Evolutionary conservation across 164 flowering plant species (phyloP).

Genomic region (Cinnamomum micranthum): DNA sequence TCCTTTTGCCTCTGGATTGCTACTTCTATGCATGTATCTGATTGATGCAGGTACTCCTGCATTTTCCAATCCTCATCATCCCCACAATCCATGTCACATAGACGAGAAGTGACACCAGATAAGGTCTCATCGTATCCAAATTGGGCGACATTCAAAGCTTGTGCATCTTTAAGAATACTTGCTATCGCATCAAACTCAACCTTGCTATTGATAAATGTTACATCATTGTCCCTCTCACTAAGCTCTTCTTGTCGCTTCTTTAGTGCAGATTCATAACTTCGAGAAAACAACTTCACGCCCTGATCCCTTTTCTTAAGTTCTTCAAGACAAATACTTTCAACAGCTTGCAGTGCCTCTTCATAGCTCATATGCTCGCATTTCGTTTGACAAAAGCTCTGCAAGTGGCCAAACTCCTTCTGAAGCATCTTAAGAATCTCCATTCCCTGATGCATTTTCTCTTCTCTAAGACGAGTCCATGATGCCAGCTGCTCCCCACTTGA

Average conservation of each 20-base stretch:
- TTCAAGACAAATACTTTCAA: constrained; percentile 75
- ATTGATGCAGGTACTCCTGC: constrained; percentile 64
- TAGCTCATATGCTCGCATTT: constrained; percentile 74
- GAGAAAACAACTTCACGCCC: constrained; percentile 27
- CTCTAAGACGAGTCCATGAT: constrained; percentile 58
- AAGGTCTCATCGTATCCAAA: constrained; percentile 67
- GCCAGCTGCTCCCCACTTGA: constrained; percentile 55
- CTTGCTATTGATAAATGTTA: constrained; percentile 37
- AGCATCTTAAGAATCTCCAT: constrained; percentile 69
- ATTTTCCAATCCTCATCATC: constrained; percentile 76
- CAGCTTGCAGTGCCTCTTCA: constrained; percentile 77
- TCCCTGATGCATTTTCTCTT: constrained; percentile 62
- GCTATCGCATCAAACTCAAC: constrained; percentile 75
- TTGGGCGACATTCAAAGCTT: constrained; percentile 54
- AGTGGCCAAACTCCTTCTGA: constrained; percentile 72
- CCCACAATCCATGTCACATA: constrained; percentile 74
- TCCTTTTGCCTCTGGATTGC: constrained; percentile 88
- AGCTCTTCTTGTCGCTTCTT: constrained; percentile 76
- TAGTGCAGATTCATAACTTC: constrained; percentile 64
- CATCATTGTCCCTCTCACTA: constrained; percentile 48
- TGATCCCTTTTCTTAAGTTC: constrained; percentile 81
- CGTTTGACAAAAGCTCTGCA: constrained; percentile 79
- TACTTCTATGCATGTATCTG: constrained; percentile 63
- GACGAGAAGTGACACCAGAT: constrained; percentile 49
- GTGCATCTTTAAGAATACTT: constrained; percentile 77